Evolutionary conservation across 768 basidiomycete genomes (phyloP), one percentile per base, ranked within the genome.

Genomic region (Tylopilus felleus): DNA sequence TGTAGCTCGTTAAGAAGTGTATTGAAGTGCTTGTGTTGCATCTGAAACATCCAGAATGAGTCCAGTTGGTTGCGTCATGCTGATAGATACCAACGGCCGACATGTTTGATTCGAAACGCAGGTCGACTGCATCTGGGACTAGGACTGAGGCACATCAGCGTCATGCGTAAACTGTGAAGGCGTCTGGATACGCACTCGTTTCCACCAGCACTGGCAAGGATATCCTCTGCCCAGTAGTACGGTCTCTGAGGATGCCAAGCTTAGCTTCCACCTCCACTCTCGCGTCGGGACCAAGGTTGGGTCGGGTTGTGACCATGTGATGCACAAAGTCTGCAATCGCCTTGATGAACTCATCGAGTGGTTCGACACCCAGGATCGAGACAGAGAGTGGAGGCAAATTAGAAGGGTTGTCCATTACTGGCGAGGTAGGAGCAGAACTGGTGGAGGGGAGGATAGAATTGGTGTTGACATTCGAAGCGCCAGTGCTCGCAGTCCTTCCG

Each of bases 41-140:
- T 73, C 92, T 96, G 63, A 54, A 52, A 60, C 45, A 51, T 49
- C 51, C 35, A 29, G 44, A 17, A 47, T 60, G 53, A 62, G 60
- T 53, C 46, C 39, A 53, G 29, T 21, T 19, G 19, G 62, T 48
- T 43, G 42, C 6, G 23, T 61, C 50, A 41, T 27, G 33, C 31
- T 42, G 42, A 45, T 46, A 52, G 52, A 56, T 25, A 79, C 88
- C 65, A 66, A 96, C 92, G 58, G 78, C 72, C 40, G 90, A 81
- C 95, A 99, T 98, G 67, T 96, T 94, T 56, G 92, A 89, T 69
- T 94, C 90, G 69, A 98, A 98, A 13, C 85, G 84, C 51, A 84
- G 66, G 47, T 90, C 85, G 4, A 80, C 56, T 31, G 67, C 73
- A 48, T 86, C 81, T 9, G 87, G 84, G 5, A 72, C 60, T 6